Evolutionary conservation across 192 early-diverging fungal species (phyloP), one percentile per base, ranked within the genome.

Genomic region (Backusella morwellensis): DNA sequence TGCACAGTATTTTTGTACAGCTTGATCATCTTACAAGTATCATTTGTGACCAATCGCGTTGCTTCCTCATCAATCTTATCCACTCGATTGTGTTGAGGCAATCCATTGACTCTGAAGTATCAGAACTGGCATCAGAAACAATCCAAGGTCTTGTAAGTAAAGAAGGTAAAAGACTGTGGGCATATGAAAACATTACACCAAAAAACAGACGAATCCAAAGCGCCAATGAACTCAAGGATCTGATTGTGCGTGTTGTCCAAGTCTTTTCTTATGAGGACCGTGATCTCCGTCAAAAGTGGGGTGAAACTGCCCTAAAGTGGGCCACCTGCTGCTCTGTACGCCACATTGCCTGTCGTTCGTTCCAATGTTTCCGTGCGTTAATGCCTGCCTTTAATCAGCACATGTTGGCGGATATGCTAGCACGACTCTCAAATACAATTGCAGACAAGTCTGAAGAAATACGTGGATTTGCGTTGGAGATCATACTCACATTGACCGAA

Each of bases 321-420:
- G 95, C 93, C 4, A 93, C 93, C 2, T 86, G 85, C 32, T 96
- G 94, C 77, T 89, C 95, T 21, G 93, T 95, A 12, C 89, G 92
- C 2, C 94, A 96, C 80, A 89, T 95, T n/a, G 96, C 95, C 11
- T 94, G 93, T 75, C 84, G 94, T 14, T 96, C 94, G 0, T 91
- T 97, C 74, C 94, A 96, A 74, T 92, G 94, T 68, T 93, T 95
- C 72, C 86, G 94, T 21, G 87, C 86, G 1, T 70, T 97, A 7
- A 87, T 85, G 75, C 93, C 95, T 11, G 83, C 82, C 2, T 92
- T 94, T 50, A 94, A 87, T 70, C 87, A 90, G 52, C 84, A 86
- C 66, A 94, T 95, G 89, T 76, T 96, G 32, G 90, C 91, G 0
- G 93, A 95, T 52, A 87, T 96, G 80, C 77, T 96, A 4, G 84